Percentiles rank a stretch among this genome's conserved stretches.
Conservation (phyloP, 140 eudicot genomes). For the Erigeron philadelphicus region DNA sequence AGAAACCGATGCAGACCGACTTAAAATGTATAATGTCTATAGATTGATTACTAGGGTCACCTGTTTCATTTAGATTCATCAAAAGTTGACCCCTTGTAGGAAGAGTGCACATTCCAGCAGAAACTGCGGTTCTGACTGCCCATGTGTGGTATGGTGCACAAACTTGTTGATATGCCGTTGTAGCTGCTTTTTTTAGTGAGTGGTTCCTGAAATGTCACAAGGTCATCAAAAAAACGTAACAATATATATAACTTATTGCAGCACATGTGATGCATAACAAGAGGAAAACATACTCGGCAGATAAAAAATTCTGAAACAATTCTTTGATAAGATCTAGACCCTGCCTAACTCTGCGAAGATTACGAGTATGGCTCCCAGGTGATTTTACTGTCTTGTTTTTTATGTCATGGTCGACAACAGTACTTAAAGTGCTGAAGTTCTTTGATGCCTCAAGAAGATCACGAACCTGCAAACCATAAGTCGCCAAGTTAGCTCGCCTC, state of each 20-base stretch:
- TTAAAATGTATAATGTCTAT: not conserved
- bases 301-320: conserved; percentile 66
- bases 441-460: conserved; percentile 72
- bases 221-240: not conserved
- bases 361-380: conserved; percentile 90
- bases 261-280: not conserved
- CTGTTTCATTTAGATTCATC: conserved; percentile 65
- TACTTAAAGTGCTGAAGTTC: conserved; percentile 51
- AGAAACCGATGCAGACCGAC: no score
- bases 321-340: conserved; percentile 89
- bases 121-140: conserved; percentile 96
- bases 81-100: conserved; percentile 90
- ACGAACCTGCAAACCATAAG: conserved; percentile 52
- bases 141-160: conserved; percentile 97
- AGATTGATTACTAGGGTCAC: conserved; percentile 27
- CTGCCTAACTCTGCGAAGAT: conserved; percentile 93
- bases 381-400: conserved; percentile 62
- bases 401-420: conserved; percentile 58
- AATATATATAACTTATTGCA: not conserved
- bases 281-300: conserved; percentile 53
- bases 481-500: not conserved
- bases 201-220: conserved; percentile 36
- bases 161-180: conserved; percentile 72
- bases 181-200: conserved; percentile 72
- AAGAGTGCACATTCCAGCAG: conserved; percentile 95